Base-by-base conservation (phyloP, 352 stramenopile species). In the Globisporangium paroecandrum region DNA sequence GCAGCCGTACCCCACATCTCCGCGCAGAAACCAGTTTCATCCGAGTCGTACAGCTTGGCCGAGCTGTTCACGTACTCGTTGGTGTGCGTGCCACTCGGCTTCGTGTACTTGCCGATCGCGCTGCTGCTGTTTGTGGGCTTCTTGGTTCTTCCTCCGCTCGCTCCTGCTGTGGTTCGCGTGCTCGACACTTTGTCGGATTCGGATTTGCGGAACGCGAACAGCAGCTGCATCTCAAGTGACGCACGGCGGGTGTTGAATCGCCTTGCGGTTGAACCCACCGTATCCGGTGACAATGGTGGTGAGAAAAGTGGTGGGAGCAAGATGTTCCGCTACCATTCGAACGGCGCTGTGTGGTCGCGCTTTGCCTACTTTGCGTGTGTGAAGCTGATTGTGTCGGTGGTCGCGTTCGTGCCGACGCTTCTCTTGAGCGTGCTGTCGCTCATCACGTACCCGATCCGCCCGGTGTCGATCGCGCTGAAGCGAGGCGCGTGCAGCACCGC, bases 131-230 rank as follows among this genome's bases (percentile, higher is more conserved):
- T 93, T 24, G 65, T 94, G 7, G 66, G 65, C 13, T 86, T 94
- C 53, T 47, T 95, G 47, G 34, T 92, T 29, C 13, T 93, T 9
- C 82, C 86, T 1, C 83, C 83, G 10, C 64, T 80, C 29, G 77
- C 83, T 47, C 69, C 70, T 15, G 58, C 80, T 13, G 81, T 91
- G 47, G 78, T 93, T 34, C 72, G 80, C 36, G 34, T 72, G 20
- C 70, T 94, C 34, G 87, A 95, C 51, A 69, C 83, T 15, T 64
- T 93, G 49, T 89, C 87, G 6, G 87, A 95, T 53, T 75, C 90
- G 70, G 87, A 95, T 46, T 66, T 95, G 27, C 85, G 80, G 58
- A 82, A 82, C 27, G 87, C 85, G 12, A 94, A 95, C 77, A 85
- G 78, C 71, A 90, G 76, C 57, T 77, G 71, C 58, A 79, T 82